These are phyloP conservation scores for Fusarium hostae DNA, from an alignment of 2,329 filamentous ascomycete species.

Conservation along the genomic window DNA sequence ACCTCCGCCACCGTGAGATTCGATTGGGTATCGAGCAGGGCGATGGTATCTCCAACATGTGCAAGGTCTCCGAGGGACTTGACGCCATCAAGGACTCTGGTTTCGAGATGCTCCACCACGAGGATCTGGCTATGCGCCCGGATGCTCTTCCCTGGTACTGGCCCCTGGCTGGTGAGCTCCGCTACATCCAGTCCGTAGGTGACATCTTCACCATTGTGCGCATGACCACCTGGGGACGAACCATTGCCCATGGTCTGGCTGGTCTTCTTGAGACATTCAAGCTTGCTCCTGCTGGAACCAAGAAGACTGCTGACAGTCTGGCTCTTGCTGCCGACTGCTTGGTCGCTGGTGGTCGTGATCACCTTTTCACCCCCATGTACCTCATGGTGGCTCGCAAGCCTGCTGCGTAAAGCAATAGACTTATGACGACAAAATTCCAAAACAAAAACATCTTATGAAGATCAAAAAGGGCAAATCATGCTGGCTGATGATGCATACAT, in stretches of 20 bases:
- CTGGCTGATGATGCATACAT: conserved; percentile 36
- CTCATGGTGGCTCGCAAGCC: conserved; percentile 95
- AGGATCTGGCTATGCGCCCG: conserved; percentile 83
- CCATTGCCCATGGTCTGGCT: conserved; percentile 79
- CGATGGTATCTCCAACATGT: conserved; percentile 98
- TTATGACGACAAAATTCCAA: conserved; percentile 17
- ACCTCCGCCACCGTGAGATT: conserved; percentile 87
- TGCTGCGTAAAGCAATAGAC: conserved; percentile 31
- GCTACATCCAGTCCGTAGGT: conserved; percentile 80
- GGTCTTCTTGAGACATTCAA: conserved; percentile 79
- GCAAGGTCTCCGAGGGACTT: conserved; percentile 82
- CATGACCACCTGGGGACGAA: conserved; percentile 88
- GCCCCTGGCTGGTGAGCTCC: conserved; percentile 85
- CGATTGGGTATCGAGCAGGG: conserved; percentile 95
- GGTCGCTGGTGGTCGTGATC: conserved; percentile 85
- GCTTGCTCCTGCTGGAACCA: conserved; percentile 83
- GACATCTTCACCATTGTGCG: conserved; percentile 86
- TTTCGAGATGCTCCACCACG: conserved; percentile 83
- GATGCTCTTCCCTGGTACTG: conserved; percentile 93
- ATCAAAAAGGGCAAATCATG: conserved; percentile 25
- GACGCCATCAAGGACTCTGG: conserved; percentile 87
- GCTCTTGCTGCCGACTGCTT: conserved; percentile 84
- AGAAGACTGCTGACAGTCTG: conserved; percentile 94
- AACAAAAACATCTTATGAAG: conserved; percentile 27
- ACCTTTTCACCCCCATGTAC: conserved; percentile 99